Evolutionary conservation across 2,329 filamentous ascomycete genomes (phyloP).

Genomic region (Aspergillus aculeatus): DNA sequence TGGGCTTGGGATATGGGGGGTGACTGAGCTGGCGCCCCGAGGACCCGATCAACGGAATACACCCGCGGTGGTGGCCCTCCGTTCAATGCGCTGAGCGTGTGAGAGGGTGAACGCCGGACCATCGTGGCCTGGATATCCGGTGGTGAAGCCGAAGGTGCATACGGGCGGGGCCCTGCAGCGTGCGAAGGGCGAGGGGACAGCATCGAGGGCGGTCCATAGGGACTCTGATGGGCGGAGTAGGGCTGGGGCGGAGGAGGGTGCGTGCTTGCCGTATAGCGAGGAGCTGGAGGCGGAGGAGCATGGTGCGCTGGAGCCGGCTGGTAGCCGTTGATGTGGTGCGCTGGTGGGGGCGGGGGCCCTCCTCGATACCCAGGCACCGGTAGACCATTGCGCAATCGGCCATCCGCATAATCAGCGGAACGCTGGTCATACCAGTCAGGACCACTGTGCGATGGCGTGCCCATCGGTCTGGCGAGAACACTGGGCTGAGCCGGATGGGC

Average conservation of each 20-base stretch:
- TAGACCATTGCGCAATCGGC: constrained; percentile 35
- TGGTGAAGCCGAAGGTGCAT: constrained; percentile 38
- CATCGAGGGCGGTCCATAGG: constrained; percentile 37
- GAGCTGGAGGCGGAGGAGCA: constrained; percentile 27
- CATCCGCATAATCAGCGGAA: constrained; percentile 29
- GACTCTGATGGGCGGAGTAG: constrained; percentile 39
- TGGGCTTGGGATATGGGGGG: constrained; percentile 37
- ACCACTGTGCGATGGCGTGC: constrained; percentile 27
- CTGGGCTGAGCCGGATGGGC: constrained; percentile 26
- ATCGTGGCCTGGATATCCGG: constrained; percentile 39
- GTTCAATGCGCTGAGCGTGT: constrained; percentile 36
- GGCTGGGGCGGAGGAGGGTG: constrained; percentile 36
- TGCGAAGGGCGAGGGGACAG: constrained; percentile 37
- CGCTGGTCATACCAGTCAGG: constrained; percentile 39
- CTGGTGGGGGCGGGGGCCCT: constrained; percentile 51
- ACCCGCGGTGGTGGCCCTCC: constrained; percentile 38
- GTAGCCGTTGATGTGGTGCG: constrained; percentile 55
- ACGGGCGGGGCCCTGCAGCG: constrained; percentile 32
- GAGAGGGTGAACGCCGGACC: constrained; percentile 38
- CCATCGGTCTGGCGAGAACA: constrained; percentile 31
- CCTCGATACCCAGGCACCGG: constrained; percentile 30
- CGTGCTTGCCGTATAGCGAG: constrained; percentile 33
- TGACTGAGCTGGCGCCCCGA: constrained; percentile 35
- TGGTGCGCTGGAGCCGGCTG: constrained; percentile 31
- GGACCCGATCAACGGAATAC: constrained; percentile 39